Conservation (phyloP, 202 grass and related monocot genomes). For the Setaria italica region DNA sequence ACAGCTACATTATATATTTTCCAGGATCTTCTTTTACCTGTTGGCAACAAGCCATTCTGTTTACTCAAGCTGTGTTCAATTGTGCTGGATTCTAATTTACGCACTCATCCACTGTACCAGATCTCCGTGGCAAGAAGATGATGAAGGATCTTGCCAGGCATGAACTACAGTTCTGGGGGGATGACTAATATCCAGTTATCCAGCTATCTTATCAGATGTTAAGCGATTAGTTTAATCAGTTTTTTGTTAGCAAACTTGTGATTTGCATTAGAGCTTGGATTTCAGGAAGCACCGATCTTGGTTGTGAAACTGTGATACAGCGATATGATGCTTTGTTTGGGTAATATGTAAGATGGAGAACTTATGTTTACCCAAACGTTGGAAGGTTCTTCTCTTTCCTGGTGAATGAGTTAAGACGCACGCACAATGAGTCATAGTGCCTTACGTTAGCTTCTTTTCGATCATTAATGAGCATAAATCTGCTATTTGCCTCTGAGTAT, state of each 20-base stretch:
- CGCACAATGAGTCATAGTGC: not conserved
- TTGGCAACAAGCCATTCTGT: not conserved
- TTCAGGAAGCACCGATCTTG: not conserved
- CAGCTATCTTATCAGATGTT: not conserved
- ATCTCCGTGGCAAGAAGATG: slow-evolving; percentile 20
- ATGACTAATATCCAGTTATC: not conserved
- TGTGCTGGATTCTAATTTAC: not conserved
- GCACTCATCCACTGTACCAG: not conserved
- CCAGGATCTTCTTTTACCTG: not conserved
- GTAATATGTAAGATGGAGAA: not conserved
- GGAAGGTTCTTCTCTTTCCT: not conserved
- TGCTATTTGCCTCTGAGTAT: not conserved
- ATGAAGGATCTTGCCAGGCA: slow-evolving; percentile 15
- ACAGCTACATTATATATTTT: not conserved
- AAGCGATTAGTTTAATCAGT: no score
- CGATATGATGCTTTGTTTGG: not conserved
- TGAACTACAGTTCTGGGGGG: not conserved
- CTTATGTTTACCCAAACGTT: not conserved
- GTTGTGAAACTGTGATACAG: not conserved
- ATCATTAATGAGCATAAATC: not conserved
- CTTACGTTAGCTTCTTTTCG: not conserved
- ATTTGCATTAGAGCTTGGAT: not conserved
- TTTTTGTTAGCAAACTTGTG: not conserved
- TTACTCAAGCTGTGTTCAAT: not conserved
- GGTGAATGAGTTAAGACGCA: not conserved